phyloP scores from a whole-genome alignment of 495 filamentous ascomycete species.

The Penicillium ucsense region DNA sequence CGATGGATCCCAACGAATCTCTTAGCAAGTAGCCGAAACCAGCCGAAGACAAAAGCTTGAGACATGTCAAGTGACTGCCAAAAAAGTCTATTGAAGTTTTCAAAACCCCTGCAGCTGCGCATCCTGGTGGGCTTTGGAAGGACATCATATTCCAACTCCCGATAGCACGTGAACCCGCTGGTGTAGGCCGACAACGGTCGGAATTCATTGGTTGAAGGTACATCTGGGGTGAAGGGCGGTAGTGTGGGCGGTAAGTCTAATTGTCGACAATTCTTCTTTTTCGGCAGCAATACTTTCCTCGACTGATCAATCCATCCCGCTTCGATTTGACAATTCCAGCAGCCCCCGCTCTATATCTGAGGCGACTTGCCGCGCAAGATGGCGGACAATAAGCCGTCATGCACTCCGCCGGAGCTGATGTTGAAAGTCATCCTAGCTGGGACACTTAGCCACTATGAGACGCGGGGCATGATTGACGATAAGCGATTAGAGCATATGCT shows the following conservation, averaged over 20 bases:
- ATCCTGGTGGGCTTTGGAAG: too few species aligned
- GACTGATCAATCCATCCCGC: constrained; percentile 8
- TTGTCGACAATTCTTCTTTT: constrained; percentile 2
- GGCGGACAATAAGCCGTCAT: constrained; percentile 31
- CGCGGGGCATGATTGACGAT: constrained; percentile 42
- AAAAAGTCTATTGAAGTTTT: too few species aligned
- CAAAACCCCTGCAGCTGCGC: too few species aligned
- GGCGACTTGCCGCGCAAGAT: constrained; percentile 7
- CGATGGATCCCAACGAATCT: too few species aligned
- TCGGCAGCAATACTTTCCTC: not conserved
- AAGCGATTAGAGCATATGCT: constrained; percentile 42
- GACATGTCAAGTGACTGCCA: too few species aligned
- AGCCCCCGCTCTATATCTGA: not conserved
- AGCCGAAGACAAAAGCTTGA: too few species aligned
- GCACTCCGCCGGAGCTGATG: constrained; percentile 39
- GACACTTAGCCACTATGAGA: constrained; percentile 41
- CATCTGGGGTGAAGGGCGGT: not conserved
- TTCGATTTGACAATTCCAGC: not conserved
- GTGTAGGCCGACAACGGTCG: too few species aligned
- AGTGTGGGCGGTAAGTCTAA: not conserved
- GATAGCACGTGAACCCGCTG: too few species aligned
- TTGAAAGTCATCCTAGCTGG: constrained; percentile 39
- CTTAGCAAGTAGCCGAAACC: too few species aligned
- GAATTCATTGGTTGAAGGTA: not conserved
- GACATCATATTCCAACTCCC: too few species aligned